Evolutionary conservation across 169 alveolate genomes (phyloP), one percentile per base, ranked within the genome.

Genomic region (Theileria sp.): DNA sequence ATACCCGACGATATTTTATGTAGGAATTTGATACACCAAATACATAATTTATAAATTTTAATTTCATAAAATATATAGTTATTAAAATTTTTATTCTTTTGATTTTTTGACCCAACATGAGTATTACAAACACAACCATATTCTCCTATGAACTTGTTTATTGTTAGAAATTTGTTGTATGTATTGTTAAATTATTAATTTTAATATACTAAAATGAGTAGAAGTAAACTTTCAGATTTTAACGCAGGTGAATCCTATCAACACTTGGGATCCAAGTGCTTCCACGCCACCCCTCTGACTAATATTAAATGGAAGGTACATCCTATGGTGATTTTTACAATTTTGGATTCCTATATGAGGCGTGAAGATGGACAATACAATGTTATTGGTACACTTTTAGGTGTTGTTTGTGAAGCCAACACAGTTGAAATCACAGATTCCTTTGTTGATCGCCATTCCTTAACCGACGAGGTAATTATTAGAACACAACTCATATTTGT

Each of bases 341-440:
- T 95, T n/a, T 50, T 95, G 80, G 98, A 95, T 75, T 93, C 97
- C 23, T 94, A 94, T 75, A 75, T 95, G 81, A 85, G 98, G 58
- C 88, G 97, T 17, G 96, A 95, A 56, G 95, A 92, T 61, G 96
- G 95, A 36, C 97, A 95, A 65, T 92, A 92, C 54, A 92, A 92
- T 78, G 97, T 94, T 36, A 93, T 95, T 61, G 98, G 98, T 36
- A 95, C 98, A 4, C 84, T 95, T 32, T 81, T 95, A 77, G 98
- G 98, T 6, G 86, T 93, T 1, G 86, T 93, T 32, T 84, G 92
- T 67, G 98, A 95, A 77, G 93, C 96, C 26, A 94, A 93, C 74
- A 82, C 92, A 36, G 91, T 95, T 54, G 96, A 94, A 80, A 92
- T 95, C 67, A 91, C 98, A n/a, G 98, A 95, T 74, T 95, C 96